Evolutionary conservation across 306 rosid genomes (phyloP).

Genomic region (Inga leiocalycina): DNA sequence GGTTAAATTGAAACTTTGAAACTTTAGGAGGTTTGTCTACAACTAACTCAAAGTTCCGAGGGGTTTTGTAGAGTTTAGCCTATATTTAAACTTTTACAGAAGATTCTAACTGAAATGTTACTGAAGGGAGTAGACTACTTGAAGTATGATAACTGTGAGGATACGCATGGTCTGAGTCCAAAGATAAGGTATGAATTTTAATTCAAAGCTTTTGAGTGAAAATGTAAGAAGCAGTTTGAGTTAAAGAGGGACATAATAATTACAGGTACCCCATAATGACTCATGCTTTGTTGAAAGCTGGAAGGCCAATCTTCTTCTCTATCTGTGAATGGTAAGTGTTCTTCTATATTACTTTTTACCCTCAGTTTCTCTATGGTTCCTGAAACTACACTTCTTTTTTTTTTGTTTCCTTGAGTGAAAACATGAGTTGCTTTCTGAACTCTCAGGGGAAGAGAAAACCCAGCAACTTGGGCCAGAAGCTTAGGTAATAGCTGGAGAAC

Average conservation of each 20-base stretch:
- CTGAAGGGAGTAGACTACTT: slow-evolving; percentile 62
- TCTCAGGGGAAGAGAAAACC: slow-evolving; percentile 39
- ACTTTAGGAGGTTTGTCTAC: too few species aligned
- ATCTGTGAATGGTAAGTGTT: slow-evolving; percentile 68
- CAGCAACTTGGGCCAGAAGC: slow-evolving; percentile 58
- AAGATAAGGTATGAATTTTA: slow-evolving; percentile 43
- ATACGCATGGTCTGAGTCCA: slow-evolving; percentile 41
- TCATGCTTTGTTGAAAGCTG: slow-evolving; percentile 49
- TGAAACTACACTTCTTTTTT: neutral
- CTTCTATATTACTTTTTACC: neutral
- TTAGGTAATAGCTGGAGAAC: slow-evolving; percentile 77
- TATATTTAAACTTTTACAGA: neutral
- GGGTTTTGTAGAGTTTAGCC: too few species aligned
- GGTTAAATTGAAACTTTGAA: too few species aligned
- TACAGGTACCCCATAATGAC: slow-evolving; percentile 66
- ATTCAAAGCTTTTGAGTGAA: neutral
- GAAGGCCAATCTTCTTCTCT: slow-evolving; percentile 59
- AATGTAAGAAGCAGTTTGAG: neutral
- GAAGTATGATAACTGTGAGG: slow-evolving; percentile 71
- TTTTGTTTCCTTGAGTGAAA: neutral
- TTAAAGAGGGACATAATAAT: neutral
- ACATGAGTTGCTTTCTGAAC: neutral
- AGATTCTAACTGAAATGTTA: neutral
- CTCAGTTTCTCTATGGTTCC: neutral
- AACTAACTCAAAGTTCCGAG: too few species aligned